phyloP scores from a whole-genome alignment of 192 early-diverging fungal species.

The Coemansia sp. region DNA sequence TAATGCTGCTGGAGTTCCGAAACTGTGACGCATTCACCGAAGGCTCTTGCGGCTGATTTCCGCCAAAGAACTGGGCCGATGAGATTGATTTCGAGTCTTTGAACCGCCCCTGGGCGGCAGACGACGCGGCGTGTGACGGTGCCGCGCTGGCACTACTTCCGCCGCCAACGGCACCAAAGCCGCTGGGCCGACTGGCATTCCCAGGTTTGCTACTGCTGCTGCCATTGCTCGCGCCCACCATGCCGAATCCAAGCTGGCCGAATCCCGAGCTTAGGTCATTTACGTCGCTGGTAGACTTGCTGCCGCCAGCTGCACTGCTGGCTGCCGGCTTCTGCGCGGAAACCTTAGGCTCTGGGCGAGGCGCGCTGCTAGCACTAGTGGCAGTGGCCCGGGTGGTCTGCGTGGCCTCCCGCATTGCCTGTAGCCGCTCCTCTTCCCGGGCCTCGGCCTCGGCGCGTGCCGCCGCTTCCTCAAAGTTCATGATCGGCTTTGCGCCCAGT shows the following conservation, averaged over 20 bases:
- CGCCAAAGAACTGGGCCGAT: slow-evolving; percentile 19
- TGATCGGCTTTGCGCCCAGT: slow-evolving; percentile 60
- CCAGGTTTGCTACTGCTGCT: slow-evolving; percentile 9
- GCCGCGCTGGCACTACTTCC: not conserved
- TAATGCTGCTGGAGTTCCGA: slow-evolving; percentile 78
- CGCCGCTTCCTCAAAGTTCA: slow-evolving; percentile 91
- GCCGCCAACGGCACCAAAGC: slow-evolving; percentile 53
- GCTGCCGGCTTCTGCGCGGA: not conserved
- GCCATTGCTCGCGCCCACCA: slow-evolving; percentile 12
- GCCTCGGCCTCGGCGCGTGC: slow-evolving; percentile 79
- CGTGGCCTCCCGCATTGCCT: slow-evolving; percentile 48
- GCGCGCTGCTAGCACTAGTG: not conserved
- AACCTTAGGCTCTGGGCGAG: not conserved
- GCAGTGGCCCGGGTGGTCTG: not conserved
- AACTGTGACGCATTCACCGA: slow-evolving; percentile 53
- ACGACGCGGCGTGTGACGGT: not conserved
- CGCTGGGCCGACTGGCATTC: slow-evolving; percentile 21
- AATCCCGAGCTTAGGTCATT: slow-evolving; percentile 68
- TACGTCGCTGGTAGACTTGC: not conserved
- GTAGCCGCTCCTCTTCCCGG: slow-evolving; percentile 58
- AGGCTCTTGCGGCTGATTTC: slow-evolving; percentile 13
- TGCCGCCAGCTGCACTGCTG: not conserved
- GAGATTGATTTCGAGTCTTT: slow-evolving; percentile 28
- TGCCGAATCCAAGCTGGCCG: slow-evolving; percentile 62
- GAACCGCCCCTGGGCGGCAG: not conserved